Evolutionary conservation across 768 basidiomycete genomes (phyloP).

Genomic region (Boletus subparvulus): DNA sequence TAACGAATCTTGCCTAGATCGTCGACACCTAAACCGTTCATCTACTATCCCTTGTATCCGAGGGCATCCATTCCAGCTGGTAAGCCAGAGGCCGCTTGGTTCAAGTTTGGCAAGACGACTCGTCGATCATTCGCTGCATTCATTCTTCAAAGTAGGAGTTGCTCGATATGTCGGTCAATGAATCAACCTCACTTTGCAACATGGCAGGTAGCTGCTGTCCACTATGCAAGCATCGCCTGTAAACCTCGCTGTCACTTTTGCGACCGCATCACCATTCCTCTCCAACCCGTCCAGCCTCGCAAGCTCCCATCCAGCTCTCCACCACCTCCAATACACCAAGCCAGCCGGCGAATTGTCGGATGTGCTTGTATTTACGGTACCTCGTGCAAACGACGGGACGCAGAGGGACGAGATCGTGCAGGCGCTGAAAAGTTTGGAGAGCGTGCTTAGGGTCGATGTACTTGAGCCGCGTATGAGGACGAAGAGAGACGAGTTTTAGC

Average conservation of each 20-base stretch:
- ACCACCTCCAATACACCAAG: conserved; percentile 22
- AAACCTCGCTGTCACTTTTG: conserved; percentile 33
- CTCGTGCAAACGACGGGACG: conserved; percentile 1
- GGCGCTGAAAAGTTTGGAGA: conserved; percentile 14
- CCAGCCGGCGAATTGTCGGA: conserved; percentile 24
- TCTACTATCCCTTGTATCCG: too few species aligned
- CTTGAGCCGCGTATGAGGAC: conserved; percentile 20
- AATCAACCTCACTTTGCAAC: neutral
- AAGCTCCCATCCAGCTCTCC: conserved; percentile 20
- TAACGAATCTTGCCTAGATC: too few species aligned
- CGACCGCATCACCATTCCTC: conserved; percentile 23
- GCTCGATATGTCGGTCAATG: neutral
- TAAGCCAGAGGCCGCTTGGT: too few species aligned
- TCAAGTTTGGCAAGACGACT: too few species aligned
- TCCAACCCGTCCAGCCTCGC: conserved; percentile 22
- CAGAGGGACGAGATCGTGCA: conserved; percentile 14
- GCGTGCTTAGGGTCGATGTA: conserved; percentile 25
- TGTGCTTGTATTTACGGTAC: conserved; percentile 18
- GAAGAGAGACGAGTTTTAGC: conserved; percentile 30
- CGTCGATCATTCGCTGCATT: too few species aligned
- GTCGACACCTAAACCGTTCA: too few species aligned
- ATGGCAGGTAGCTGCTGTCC: neutral
- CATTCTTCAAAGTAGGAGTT: neutral
- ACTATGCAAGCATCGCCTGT: conserved; percentile 10
- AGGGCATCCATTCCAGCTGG: too few species aligned